Conservation (phyloP, 768 basidiomycete genomes). For the Pleurotus tuber-regium region DNA sequence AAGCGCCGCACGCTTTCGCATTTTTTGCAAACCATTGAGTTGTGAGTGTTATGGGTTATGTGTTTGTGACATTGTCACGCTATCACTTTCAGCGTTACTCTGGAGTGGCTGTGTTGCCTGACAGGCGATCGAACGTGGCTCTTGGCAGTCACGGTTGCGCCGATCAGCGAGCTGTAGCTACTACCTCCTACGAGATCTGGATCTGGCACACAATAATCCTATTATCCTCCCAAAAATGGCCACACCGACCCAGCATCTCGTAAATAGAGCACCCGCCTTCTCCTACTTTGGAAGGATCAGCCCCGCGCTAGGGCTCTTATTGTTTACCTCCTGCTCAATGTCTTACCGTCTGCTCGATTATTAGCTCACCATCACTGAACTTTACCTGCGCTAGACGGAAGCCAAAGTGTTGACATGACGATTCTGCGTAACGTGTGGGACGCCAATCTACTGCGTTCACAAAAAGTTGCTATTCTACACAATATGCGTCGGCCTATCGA, state of each 20-base stretch:
- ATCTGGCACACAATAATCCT: constrained; percentile 6
- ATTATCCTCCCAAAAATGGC: constrained; percentile 8
- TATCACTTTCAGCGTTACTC: not conserved
- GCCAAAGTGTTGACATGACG: constrained; percentile 57
- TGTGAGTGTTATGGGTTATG: not conserved
- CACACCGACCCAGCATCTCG: constrained; percentile 8
- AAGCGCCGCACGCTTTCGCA: constrained; percentile 63
- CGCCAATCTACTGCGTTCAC: constrained; percentile 34
- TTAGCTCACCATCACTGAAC: constrained; percentile 34
- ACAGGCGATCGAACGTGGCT: not conserved
- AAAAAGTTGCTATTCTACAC: constrained; percentile 47
- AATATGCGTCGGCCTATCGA: constrained; percentile 47
- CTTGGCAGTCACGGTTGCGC: not conserved
- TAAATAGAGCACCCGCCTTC: constrained; percentile 22
- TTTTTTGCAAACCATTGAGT: constrained; percentile 80
- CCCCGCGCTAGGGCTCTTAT: constrained; percentile 49
- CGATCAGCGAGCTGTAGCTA: not conserved
- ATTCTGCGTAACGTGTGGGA: constrained; percentile 37
- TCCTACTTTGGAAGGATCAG: constrained; percentile 35
- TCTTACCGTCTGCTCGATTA: constrained; percentile 30
- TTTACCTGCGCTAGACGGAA: constrained; percentile 33
- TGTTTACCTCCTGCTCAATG: constrained; percentile 39
- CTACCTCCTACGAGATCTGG: constrained; percentile 1
- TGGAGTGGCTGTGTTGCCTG: not conserved
- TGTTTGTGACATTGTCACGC: not conserved